Base-by-base conservation (phyloP, 257 asterid species). In the Galeopsis tetrahit region DNA sequence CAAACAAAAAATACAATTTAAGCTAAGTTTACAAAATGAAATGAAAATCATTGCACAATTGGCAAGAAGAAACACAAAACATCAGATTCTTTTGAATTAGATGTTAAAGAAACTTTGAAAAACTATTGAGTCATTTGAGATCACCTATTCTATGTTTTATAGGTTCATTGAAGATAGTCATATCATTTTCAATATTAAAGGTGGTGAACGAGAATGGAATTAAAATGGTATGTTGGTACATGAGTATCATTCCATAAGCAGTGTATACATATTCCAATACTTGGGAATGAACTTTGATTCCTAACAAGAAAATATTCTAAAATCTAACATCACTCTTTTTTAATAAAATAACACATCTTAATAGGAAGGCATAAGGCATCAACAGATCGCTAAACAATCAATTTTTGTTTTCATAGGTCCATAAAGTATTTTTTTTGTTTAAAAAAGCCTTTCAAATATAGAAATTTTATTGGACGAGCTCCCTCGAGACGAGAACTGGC, bases 21-120 rank as follows among this genome's bases (percentile, higher is more conserved):
- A 14, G 28, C 56, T 66, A 11, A 44, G 67, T 57, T 38, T 42
- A 66, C 17, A 61, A 55, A 73, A 52, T 67, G 31, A 71, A 17
- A n/a, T 35, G 73, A 53, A 53, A n/a, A 63, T 35, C 76, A 55
- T 42, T 39, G 38, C 55, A 61, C 32, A 74, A 10, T 42, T 43
- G 21, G 34, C 36, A 33, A 14, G 17, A 9, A 11, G 10, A 14
- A 60, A 60, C 17, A 52, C 32, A 9, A 53, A 40, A 53, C 38
- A 39, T 8, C 44, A 53, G 14, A 43, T 39, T 66, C 3, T 7
- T 53, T 69, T 38, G 13, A 17, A 52, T 62, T 11, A 35, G 38
- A 17, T 14, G 36, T 4, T 15, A 32, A 31, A 40, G 36, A 49
- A n/a, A 13, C 61, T 34, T 38, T 15, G 36, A 71, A 70, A 40